These are phyloP conservation scores for Rhizopus sp. DNA, from an alignment of 371 early-diverging fungal species.

Conservation along the genomic window DNA sequence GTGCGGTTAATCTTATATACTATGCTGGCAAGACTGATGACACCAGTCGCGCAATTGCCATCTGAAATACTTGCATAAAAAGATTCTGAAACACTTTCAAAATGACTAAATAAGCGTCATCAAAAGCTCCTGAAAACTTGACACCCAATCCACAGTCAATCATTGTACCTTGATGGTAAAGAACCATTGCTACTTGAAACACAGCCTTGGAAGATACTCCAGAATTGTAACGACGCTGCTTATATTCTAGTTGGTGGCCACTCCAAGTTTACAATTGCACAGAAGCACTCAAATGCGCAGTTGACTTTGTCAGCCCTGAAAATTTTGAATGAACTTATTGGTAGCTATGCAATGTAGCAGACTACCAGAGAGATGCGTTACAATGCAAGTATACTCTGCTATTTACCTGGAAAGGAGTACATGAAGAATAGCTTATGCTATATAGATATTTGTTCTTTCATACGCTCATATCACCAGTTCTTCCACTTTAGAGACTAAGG, in stretches of 20 bases:
- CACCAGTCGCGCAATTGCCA: conserved; percentile 38
- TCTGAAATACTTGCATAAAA: conserved; percentile 69
- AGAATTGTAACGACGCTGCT: conserved; percentile 70
- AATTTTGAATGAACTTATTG: conserved; percentile 42
- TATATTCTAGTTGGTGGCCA: conserved; percentile 79
- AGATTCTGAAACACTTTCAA: conserved; percentile 35
- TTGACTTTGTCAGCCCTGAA: conserved; percentile 76
- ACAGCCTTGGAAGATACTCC: conserved; percentile 54
- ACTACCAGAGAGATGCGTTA: conserved; percentile 47
- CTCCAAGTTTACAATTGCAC: conserved; percentile 74
- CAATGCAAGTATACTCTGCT: conserved; percentile 47
- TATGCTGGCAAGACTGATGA: conserved; percentile 32
- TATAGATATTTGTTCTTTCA: too few relatives aligned
- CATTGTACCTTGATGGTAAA: conserved; percentile 52
- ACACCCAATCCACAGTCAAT: conserved; percentile 65
- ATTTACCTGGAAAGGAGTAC: conserved; percentile 23
- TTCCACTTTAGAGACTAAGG: too few relatives aligned
- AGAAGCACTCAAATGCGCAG: conserved; percentile 64
- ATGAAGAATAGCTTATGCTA: too few relatives aligned
- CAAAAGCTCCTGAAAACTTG: conserved; percentile 45
- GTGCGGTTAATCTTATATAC: conserved; percentile 74
- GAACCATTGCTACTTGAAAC: conserved; percentile 39
- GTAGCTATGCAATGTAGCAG: conserved; percentile 52
- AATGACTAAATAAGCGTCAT: background rate
- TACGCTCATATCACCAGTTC: too few relatives aligned